phyloP scores from a whole-genome alignment of 2,329 filamentous ascomycete species.

The Fusarium sp. region DNA sequence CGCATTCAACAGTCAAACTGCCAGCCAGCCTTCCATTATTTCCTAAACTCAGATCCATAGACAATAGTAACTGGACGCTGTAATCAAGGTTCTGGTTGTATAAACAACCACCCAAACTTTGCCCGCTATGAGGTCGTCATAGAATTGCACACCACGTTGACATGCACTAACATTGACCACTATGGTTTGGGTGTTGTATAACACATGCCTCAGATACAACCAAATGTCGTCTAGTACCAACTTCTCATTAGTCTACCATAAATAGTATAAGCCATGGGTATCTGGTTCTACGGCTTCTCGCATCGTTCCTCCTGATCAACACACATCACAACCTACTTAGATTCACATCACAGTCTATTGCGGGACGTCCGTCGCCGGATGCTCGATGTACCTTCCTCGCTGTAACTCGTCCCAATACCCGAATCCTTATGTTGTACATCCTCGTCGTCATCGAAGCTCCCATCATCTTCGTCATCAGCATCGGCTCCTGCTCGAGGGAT shows the following conservation, averaged over 20 bases:
- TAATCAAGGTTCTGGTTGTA: not conserved
- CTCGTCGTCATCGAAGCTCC: constrained; percentile 50
- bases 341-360: constrained; percentile 23
- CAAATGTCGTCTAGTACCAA: not conserved
- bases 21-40: not conserved
- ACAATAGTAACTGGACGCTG: not conserved
- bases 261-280: constrained; percentile 16
- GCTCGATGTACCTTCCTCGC: constrained; percentile 51
- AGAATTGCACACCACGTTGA: constrained; percentile 18
- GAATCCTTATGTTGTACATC: constrained; percentile 53
- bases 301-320: constrained; percentile 1
- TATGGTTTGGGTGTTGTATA: not conserved
- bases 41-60: not conserved
- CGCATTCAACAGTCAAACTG: not conserved
- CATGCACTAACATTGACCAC: not conserved
- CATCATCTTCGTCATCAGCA: constrained; percentile 59
- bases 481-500: constrained; percentile 53
- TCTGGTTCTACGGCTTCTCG: constrained; percentile 12
- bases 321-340: not conserved
- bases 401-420: constrained; percentile 66
- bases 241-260: not conserved
- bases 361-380: constrained; percentile 50
- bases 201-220: not conserved
- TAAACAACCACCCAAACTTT: constrained; percentile 3
- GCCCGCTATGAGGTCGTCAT: constrained; percentile 33